These are phyloP conservation scores for Jaminaea rosea DNA, from an alignment of 1,284 basidiomycete species.

Conservation along the genomic window DNA sequence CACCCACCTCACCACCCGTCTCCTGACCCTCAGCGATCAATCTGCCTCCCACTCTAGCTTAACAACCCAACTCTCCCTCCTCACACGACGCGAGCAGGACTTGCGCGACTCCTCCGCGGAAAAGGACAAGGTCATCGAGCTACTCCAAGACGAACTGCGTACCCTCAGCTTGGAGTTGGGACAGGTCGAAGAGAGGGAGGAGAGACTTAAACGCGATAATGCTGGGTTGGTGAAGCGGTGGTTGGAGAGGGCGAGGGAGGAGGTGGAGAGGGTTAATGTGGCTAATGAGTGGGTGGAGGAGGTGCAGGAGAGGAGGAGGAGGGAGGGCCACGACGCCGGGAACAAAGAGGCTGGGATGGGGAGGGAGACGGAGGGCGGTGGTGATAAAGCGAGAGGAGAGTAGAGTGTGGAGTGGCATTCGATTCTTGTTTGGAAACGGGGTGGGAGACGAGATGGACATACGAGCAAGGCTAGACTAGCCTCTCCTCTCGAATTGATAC, in stretches of 20 bases:
- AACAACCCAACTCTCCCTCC: slow-evolving; percentile 60
- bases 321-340: not conserved
- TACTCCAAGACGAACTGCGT: slow-evolving; percentile 67
- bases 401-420: slow-evolving; percentile 2
- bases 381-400: slow-evolving; percentile 15
- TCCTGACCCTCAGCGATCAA: slow-evolving; percentile 86
- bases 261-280: slow-evolving; percentile 91
- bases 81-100: slow-evolving; percentile 48
- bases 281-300: slow-evolving; percentile 9
- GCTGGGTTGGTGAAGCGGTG: slow-evolving; percentile 73
- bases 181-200: slow-evolving; percentile 77
- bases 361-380: slow-evolving; percentile 4
- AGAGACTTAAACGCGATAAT: slow-evolving; percentile 78
- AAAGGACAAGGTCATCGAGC: slow-evolving; percentile 73
- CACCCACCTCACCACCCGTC: slow-evolving; percentile 83
- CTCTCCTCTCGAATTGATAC: no score
- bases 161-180: slow-evolving; percentile 58
- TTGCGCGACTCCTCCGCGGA: slow-evolving; percentile 73
- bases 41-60: slow-evolving; percentile 69
- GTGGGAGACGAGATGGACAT: no score
- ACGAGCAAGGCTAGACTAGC: no score
- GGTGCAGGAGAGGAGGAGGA: not conserved
- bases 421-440: not conserved
- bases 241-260: slow-evolving; percentile 62
- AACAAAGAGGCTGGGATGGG: slow-evolving; percentile 3